Evolutionary conservation across 257 asterid species (phyloP).

Genomic region (Solanum ahanhuiri): DNA sequence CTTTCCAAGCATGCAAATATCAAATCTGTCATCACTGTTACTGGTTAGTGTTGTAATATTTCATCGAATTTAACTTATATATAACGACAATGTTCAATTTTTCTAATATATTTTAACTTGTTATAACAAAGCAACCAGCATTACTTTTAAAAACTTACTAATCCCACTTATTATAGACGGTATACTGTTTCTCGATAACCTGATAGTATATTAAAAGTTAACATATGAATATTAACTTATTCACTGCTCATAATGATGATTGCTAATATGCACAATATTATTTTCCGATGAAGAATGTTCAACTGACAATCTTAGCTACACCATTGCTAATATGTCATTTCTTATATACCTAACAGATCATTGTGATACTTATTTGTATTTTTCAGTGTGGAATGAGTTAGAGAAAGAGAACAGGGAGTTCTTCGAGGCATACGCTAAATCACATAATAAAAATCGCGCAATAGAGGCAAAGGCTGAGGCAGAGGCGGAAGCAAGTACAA

Average conservation of each 20-base stretch:
- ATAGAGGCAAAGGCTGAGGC: conserved; percentile 17
- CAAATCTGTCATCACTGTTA: conserved; percentile 34
- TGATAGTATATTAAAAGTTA: neutral
- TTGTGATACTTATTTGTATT: neutral
- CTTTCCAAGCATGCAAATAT: conserved; percentile 43
- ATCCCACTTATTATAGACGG: neutral
- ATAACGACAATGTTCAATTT: fast-evolving
- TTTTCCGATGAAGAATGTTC: neutral
- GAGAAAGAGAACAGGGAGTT: conserved; percentile 48
- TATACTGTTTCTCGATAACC: neutral
- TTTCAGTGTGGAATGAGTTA: conserved; percentile 83
- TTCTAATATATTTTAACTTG: neutral
- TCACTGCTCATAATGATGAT: neutral
- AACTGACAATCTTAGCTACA: neutral
- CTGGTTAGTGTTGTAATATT: conserved; percentile 19
- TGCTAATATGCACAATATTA: neutral
- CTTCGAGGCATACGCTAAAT: conserved; percentile 19
- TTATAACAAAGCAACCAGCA: neutral
- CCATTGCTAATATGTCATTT: neutral
- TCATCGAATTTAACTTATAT: neutral
- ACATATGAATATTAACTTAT: neutral
- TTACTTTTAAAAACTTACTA: neutral
- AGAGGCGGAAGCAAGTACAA: conserved; percentile 19
- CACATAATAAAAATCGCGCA: conserved; percentile 18
- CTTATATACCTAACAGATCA: neutral